Evolutionary conservation across 805 yeast genomes (phyloP).

Genomic region (Naumovozyma baii): DNA sequence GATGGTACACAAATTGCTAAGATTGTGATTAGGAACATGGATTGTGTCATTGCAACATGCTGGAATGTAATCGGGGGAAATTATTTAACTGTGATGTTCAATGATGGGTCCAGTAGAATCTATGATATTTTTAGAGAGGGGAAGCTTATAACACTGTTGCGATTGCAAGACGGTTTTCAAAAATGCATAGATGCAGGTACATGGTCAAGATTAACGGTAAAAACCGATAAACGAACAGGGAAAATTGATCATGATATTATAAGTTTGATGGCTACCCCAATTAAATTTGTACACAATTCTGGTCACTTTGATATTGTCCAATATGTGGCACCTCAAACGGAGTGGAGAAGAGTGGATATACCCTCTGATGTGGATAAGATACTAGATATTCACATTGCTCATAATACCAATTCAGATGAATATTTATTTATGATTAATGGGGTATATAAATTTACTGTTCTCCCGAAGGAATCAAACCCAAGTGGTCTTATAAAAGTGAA

Average conservation of each 20-base stretch:
- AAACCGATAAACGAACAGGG: neutral
- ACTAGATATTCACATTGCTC: conserved; percentile 17
- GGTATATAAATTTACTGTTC: conserved; percentile 6
- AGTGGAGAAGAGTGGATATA: conserved; percentile 12
- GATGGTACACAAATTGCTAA: conserved; percentile 15
- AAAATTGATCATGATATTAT: conserved; percentile 13
- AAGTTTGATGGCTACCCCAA: conserved; percentile 15
- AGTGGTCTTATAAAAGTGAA: neutral
- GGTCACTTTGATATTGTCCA: conserved; percentile 11
- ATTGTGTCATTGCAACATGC: conserved; percentile 9
- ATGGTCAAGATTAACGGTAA: conserved; percentile 14
- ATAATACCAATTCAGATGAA: conserved; percentile 6
- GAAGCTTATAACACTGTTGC: conserved; percentile 16
- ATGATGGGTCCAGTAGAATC: conserved; percentile 42
- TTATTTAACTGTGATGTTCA: conserved; percentile 38
- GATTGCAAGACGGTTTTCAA: conserved; percentile 5
- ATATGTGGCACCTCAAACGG: conserved; percentile 6
- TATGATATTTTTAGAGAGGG: conserved; percentile 33
- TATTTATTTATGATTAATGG: conserved; percentile 15
- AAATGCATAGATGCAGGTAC: conserved; percentile 6
- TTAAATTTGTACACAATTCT: conserved; percentile 14
- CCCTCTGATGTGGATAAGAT: neutral
- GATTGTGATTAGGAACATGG: conserved; percentile 15
- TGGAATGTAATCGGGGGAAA: conserved; percentile 23
- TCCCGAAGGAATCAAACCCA: neutral